phyloP scores from a whole-genome alignment of 2,329 filamentous ascomycete genomes.

The Aspergillus quadricinctus region DNA sequence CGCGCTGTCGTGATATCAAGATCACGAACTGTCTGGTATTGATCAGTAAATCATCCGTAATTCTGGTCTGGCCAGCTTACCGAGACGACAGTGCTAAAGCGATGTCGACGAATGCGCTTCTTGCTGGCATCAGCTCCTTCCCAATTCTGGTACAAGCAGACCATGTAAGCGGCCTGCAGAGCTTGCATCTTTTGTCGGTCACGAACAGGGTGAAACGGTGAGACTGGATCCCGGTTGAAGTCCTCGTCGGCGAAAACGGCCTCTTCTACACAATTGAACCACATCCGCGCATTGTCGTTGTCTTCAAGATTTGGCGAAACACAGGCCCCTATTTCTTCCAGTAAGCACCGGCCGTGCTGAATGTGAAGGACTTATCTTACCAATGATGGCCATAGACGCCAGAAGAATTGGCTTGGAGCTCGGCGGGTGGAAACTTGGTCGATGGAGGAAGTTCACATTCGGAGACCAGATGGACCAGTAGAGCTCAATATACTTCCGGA shows the following conservation, averaged over 20 bases:
- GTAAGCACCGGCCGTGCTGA: not conserved
- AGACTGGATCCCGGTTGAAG: conserved; percentile 27
- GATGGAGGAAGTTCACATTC: conserved; percentile 34
- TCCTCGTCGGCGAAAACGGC: conserved; percentile 36
- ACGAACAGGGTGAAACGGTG: conserved; percentile 3
- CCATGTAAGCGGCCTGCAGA: conserved; percentile 35
- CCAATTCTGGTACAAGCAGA: conserved; percentile 40
- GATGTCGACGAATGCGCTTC: conserved; percentile 31
- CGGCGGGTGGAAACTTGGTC: conserved; percentile 31
- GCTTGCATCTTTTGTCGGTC: conserved; percentile 28
- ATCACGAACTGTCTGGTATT: conserved; percentile 25
- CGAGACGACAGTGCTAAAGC: conserved; percentile 34
- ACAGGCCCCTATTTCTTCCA: conserved; percentile 12
- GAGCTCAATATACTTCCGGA: conserved; percentile 29
- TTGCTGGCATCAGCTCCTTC: conserved; percentile 34
- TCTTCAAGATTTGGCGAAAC: conserved; percentile 30
- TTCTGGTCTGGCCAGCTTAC: conserved; percentile 15
- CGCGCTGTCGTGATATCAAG: conserved; percentile 25
- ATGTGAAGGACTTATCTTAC: conserved; percentile 11
- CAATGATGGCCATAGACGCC: conserved; percentile 34
- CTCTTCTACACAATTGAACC: conserved; percentile 39
- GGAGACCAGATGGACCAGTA: conserved; percentile 39
- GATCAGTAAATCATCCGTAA: not conserved
- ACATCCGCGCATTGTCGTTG: conserved; percentile 28
- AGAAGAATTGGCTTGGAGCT: conserved; percentile 27